Evolutionary conservation across 2,329 filamentous ascomycete genomes (phyloP).

Genomic region (Teratosphaeria zuluensis): DNA sequence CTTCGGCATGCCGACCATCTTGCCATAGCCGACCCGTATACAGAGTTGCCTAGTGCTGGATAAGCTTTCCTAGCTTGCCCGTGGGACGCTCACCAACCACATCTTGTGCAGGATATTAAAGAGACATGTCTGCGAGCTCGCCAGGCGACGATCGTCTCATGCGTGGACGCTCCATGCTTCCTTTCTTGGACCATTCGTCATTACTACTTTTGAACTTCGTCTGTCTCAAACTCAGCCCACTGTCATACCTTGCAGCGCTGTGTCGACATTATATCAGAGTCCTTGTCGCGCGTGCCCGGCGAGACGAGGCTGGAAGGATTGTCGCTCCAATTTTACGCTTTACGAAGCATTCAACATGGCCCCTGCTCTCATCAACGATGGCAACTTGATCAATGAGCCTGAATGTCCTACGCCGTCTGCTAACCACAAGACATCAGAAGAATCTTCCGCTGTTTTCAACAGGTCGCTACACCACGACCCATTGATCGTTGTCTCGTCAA

Average conservation of each 20-base stretch:
- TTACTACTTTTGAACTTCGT: background rate
- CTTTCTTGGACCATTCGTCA: background rate
- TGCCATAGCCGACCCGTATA: background rate
- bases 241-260: background rate
- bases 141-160: background rate
- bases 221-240: background rate
- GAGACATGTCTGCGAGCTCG: background rate
- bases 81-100: background rate
- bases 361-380: constrained; percentile 12
- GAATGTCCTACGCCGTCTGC: background rate
- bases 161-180: background rate
- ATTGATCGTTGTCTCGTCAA: constrained; percentile 38
- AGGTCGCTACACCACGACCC: constrained; percentile 40
- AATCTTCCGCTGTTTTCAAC: constrained; percentile 38
- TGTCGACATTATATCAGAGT: background rate
- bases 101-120: background rate
- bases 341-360: background rate
- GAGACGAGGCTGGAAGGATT: background rate
- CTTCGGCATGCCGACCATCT: background rate
- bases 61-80: background rate
- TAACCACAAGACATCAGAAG: background rate
- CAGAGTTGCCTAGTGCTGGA: background rate
- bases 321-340: background rate
- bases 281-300: background rate
- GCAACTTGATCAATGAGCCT: constrained; percentile 10